Evolutionary conservation across 768 basidiomycete species (phyloP), one percentile per base, ranked within the genome.

Genomic region (Tricholoma sp.): DNA sequence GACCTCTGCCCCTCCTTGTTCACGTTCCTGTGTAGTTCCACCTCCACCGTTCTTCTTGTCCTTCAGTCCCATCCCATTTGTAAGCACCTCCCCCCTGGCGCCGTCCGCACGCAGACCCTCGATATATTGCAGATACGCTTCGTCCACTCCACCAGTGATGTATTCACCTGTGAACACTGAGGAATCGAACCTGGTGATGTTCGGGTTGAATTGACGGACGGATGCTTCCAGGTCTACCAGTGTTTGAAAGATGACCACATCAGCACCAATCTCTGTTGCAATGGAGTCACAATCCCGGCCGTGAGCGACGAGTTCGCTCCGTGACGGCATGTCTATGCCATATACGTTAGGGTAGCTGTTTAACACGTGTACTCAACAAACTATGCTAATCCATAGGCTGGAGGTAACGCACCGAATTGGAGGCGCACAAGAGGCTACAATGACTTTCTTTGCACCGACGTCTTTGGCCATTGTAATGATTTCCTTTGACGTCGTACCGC

Each of bases 391-490:
- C 8, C 7, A 7, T 31, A 16, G n/a, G 18, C 18, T 10, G n/a
- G 5, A 16, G 11, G 16, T 29, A 10, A 6, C 77, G 41, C 59
- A 91, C 84, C 95, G 84, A 64, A 99, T 98, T 0, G 97, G 93
- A 5, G 97, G 97, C 7, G 97, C 93, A 67, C 97, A 98, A 51
- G 94, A 96, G 1, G 97, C 97, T 47, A 98, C 86, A 60, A 98
- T 88, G 65, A 99, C 93, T 63, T 89, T 91, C 72, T 89, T 94
- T 16, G 97, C 96, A 14, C 97, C 97, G 14, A 97, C 97, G 66
- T 99, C 97, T 68, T 95, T 95, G 18, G 96, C 97, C 95, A 99
- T 98, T 69, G 98, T 95, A 22, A 99, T 83, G 60, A 99, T 99
- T 70, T 99, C 97, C 68, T 92, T 96, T 12, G 96, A 98, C 0